Evolutionary conservation across 2,329 filamentous ascomycete species (phyloP).

Genomic region (Tympanopsis confertula): DNA sequence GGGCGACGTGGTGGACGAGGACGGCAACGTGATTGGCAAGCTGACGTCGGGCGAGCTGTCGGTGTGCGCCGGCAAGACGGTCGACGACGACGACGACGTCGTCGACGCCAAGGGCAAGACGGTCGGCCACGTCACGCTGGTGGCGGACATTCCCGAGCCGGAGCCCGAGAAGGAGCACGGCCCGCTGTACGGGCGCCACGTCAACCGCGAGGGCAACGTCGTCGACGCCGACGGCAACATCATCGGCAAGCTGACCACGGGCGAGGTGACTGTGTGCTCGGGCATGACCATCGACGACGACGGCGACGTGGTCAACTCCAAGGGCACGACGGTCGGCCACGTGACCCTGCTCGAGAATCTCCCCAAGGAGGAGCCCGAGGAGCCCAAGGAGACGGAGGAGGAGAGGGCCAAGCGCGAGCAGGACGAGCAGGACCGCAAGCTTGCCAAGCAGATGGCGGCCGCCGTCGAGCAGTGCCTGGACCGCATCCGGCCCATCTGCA

Average conservation of each 20-base stretch:
- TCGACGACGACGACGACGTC: constrained; percentile 47
- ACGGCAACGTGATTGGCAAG: constrained; percentile 52
- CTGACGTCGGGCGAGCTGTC: constrained; percentile 56
- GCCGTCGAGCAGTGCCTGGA: constrained; percentile 72
- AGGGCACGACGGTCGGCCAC: constrained; percentile 56
- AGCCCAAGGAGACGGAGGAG: constrained; percentile 42
- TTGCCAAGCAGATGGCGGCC: constrained; percentile 63
- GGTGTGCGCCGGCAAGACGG: constrained; percentile 49
- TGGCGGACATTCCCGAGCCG: constrained; percentile 22
- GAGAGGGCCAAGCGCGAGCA: constrained; percentile 42
- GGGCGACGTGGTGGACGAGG: constrained; percentile 44
- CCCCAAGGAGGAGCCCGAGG: constrained; percentile 28
- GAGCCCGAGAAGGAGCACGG: neutral
- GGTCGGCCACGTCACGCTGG: constrained; percentile 46
- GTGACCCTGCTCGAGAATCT: constrained; percentile 52
- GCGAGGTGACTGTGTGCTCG: constrained; percentile 50
- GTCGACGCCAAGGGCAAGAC: constrained; percentile 24
- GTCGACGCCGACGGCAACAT: constrained; percentile 45
- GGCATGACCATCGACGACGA: constrained; percentile 62
- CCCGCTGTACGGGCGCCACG: constrained; percentile 29
- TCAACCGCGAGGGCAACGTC: constrained; percentile 48
- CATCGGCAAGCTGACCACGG: constrained; percentile 57
- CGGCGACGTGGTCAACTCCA: constrained; percentile 60
- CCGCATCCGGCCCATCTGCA: constrained; percentile 73
- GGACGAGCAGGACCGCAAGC: constrained; percentile 58